Base-by-base conservation (phyloP, 2,329 filamentous ascomycete species). In the Neopestalotiopsis rosae region DNA sequence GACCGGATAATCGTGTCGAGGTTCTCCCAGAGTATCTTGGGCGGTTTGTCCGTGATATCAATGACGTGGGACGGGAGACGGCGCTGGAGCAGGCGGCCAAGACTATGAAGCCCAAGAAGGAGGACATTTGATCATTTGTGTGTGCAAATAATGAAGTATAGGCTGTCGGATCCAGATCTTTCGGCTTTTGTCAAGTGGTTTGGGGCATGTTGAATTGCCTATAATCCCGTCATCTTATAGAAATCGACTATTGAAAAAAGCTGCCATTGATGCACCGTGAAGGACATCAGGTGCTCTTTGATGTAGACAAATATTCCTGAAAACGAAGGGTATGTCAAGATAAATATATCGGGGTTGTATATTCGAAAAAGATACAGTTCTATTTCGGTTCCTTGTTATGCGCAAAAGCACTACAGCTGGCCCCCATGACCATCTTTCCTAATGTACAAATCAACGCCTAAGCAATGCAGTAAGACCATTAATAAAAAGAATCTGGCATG, bases 21-120 rank as follows among this genome's bases (percentile, higher is more conserved):
- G 77, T 85, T 9, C 81, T 92, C 20, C 92, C 93, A 9, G 83
- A 79, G 70, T 90, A 94, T 80, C 81, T 95, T 67, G 73, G 72
- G 6, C 79, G 83, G 5, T 85, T 79, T 71, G 72, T 81, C n/a
- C 72, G 71, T 34, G 81, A 81, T 3, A 78, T 77, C 52, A 86
- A 86, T 59, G 34, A 62, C 0, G 68, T 69, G 28, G 65, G 71
- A 14, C 58, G 40, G 68, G 73, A 75, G 49, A 38, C 42, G 0
- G 75, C 76, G 5, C 17, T 72, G 6, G 73, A 74, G 71, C 73
- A 75, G 61, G 74, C 71, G n/a, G 70, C 67, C 63, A 71, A 72
- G 67, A 62, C 34, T n/a, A 69, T 71, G 69, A 68, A 61, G 40
- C 66, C 69, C 3, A 76, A 76, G 71, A 76, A 74, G 72, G 45